Conservation (phyloP, 2,329 filamentous ascomycete species). For the Hypoxylon sp. region DNA sequence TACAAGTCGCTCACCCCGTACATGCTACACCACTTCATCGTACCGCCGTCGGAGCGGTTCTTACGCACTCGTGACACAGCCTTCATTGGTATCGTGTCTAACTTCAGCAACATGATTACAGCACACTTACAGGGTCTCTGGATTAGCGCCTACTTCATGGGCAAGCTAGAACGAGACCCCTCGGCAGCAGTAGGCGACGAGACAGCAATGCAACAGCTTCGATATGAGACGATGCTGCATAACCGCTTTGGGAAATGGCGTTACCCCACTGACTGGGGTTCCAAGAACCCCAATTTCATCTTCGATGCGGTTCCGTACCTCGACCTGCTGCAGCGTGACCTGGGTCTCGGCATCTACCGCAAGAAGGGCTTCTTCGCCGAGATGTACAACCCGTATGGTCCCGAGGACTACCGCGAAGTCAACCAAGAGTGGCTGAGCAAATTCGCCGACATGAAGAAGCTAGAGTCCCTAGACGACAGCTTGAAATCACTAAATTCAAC, state of each 20-base stretch:
- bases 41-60: slow-evolving; percentile 57
- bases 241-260: slow-evolving; percentile 79
- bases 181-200: slow-evolving; percentile 47
- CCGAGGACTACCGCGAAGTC: slow-evolving; percentile 70
- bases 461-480: slow-evolving; percentile 36
- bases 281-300: slow-evolving; percentile 76
- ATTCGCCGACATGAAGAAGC: slow-evolving; percentile 42
- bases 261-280: slow-evolving; percentile 76
- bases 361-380: slow-evolving; percentile 69
- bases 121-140: slow-evolving; percentile 67
- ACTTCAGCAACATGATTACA: slow-evolving; percentile 61
- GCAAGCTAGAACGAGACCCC: slow-evolving; percentile 55
- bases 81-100: slow-evolving; percentile 64
- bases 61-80: slow-evolving; percentile 60
- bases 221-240: slow-evolving; percentile 72
- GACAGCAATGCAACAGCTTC: slow-evolving; percentile 60
- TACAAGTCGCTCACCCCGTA: slow-evolving; percentile 53
- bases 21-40: slow-evolving; percentile 63
- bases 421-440: slow-evolving; percentile 65
- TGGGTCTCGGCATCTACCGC: slow-evolving; percentile 71
- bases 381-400: slow-evolving; percentile 70
- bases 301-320: slow-evolving; percentile 84
- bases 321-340: slow-evolving; percentile 76
- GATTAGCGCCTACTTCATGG: slow-evolving; percentile 71
- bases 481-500: slow-evolving; percentile 25